phyloP scores from a whole-genome alignment of 208 protist species.

The Histomonas meleagridis region DNA sequence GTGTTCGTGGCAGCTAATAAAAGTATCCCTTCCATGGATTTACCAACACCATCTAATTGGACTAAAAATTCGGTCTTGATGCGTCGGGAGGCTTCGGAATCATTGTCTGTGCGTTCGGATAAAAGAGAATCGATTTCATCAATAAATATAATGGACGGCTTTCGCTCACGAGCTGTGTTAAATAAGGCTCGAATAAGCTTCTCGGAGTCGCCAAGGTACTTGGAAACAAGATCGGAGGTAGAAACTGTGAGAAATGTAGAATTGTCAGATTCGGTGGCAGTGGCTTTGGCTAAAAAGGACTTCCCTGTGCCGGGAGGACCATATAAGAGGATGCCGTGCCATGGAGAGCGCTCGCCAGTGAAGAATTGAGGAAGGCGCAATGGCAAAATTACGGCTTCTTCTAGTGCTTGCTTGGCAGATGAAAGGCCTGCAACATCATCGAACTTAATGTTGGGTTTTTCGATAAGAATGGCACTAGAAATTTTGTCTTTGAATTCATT shows the following conservation, averaged over 20 bases:
- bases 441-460: constrained; percentile 37
- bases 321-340: constrained; percentile 51
- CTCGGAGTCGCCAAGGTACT: constrained; percentile 57
- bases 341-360: constrained; percentile 55
- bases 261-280: constrained; percentile 70
- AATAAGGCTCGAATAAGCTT: constrained; percentile 37
- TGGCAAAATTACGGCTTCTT: constrained; percentile 82
- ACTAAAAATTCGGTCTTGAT: constrained; percentile 97
- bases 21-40: constrained; percentile 50
- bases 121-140: constrained; percentile 95
- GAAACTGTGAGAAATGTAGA: constrained; percentile 88
- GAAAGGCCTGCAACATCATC: constrained; percentile 23
- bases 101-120: constrained; percentile 62
- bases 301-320: constrained; percentile 76
- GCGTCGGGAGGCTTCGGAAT: constrained; percentile 74
- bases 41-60: constrained; percentile 51
- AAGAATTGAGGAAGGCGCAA: constrained; percentile 85
- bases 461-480: background rate
- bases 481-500: background rate
- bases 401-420: background rate
- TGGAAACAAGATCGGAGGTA: constrained; percentile 82
- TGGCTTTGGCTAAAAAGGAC: constrained; percentile 63
- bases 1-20: constrained; percentile 69
- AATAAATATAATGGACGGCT: constrained; percentile 95
- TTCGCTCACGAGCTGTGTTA: constrained; percentile 49